Percentiles rank a stretch among this genome's conserved stretches.
Conservation (phyloP, 2,329 filamentous ascomycete genomes). For the Colletotrichum chlorophyti region DNA sequence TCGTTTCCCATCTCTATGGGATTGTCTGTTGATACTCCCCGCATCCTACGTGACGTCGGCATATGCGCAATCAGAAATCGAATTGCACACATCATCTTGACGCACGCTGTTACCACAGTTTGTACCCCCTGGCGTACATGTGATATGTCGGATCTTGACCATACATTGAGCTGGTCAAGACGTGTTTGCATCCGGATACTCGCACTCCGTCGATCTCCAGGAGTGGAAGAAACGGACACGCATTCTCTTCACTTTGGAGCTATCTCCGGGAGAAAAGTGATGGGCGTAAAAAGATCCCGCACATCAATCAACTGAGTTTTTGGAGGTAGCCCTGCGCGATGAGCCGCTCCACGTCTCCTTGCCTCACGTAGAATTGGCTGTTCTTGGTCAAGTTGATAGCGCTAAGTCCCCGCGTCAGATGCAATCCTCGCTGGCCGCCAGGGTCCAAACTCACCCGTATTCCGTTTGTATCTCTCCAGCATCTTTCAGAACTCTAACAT, state of each 20-base stretch:
- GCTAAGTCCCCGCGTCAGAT: conserved; percentile 50
- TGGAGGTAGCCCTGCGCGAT: conserved; percentile 96
- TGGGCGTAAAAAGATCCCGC: not conserved
- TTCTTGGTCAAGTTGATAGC: conserved; percentile 97
- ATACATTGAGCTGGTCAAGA: conserved; percentile 1
- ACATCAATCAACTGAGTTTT: conserved; percentile 79
- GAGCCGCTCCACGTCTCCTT: conserved; percentile 92
- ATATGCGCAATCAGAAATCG: not conserved
- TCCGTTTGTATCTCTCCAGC: conserved; percentile 99
- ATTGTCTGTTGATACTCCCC: conserved; percentile 1
- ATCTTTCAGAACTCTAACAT: conserved; percentile 94
- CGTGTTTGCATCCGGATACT: not conserved
- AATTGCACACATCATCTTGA: conserved; percentile 2
- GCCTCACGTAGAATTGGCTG: conserved; percentile 95
- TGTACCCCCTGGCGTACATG: not conserved
- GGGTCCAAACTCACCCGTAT: conserved; percentile 75
- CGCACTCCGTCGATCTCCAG: conserved; percentile 1
- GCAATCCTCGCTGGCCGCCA: not conserved
- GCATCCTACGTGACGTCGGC: conserved; percentile 5
- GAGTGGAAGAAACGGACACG: not conserved
- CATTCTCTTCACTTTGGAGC: conserved; percentile 2
- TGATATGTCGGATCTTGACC: not conserved
- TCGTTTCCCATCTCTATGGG: conserved; percentile 10
- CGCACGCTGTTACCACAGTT: not conserved
- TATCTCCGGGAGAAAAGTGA: too few species aligned